Conservation (phyloP, 2,329 filamentous ascomycete species). For the Saccharata proteae region DNA sequence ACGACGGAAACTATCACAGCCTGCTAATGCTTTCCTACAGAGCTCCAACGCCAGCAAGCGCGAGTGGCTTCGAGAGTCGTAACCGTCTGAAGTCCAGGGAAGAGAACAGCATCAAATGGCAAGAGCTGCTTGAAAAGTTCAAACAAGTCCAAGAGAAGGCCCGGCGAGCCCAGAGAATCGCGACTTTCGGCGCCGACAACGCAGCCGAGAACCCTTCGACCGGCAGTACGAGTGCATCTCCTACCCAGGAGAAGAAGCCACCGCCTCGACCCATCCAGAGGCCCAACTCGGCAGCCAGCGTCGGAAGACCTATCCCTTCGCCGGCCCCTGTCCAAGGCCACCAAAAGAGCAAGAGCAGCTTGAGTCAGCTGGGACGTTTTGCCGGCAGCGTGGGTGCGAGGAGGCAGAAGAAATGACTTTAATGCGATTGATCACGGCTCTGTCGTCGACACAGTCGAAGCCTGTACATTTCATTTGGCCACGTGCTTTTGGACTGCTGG, state of each 20-base stretch:
- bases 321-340: slow-evolving; percentile 15
- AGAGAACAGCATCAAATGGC: slow-evolving; percentile 79
- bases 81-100: slow-evolving; percentile 72
- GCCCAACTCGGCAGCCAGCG: slow-evolving; percentile 6
- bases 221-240: slow-evolving; percentile 12
- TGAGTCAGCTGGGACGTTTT: slow-evolving; percentile 33
- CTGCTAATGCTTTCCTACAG: slow-evolving; percentile 5
- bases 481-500: no score
- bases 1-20: no score
- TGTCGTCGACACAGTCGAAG: no score
- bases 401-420: slow-evolving; percentile 20
- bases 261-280: slow-evolving; percentile 14
- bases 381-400: slow-evolving; percentile 29
- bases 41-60: slow-evolving; percentile 8
- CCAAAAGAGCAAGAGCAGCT: slow-evolving; percentile 27
- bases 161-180: slow-evolving; percentile 52
- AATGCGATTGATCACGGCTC: no score
- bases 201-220: slow-evolving; percentile 3
- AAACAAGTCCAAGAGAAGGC: slow-evolving; percentile 79
- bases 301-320: slow-evolving; percentile 11
- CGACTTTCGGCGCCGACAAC: slow-evolving; percentile 23
- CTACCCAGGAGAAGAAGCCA: slow-evolving; percentile 15
- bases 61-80: slow-evolving; percentile 36
- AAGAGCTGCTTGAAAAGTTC: slow-evolving; percentile 89
- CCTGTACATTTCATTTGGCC: no score